Evolutionary conservation across 225 moss, liverwort and hornwort genomes (phyloP).

Genomic region (Polytrichum commune): DNA sequence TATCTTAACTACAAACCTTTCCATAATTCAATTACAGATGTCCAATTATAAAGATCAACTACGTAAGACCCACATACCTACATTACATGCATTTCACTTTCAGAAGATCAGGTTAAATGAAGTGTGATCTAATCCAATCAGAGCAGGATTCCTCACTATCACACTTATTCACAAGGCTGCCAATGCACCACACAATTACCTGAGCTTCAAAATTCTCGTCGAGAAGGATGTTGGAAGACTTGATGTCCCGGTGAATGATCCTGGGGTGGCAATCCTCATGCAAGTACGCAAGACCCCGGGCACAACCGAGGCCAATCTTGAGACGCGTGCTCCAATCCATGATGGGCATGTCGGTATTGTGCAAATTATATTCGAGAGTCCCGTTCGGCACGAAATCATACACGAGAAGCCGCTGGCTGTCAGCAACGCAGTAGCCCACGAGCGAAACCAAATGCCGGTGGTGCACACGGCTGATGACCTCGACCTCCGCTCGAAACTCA

Average conservation of each 20-base stretch:
- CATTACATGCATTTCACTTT: too few species aligned
- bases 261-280: slow-evolving; percentile 86
- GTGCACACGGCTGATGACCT: slow-evolving; percentile 47
- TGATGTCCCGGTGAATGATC: slow-evolving; percentile 85
- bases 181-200: slow-evolving; percentile 10
- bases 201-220: slow-evolving; percentile 77
- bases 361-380: slow-evolving; percentile 66
- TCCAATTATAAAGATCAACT: too few species aligned
- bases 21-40: too few species aligned
- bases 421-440: slow-evolving; percentile 79
- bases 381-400: slow-evolving; percentile 82
- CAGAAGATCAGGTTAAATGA: too few species aligned
- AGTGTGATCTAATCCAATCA: too few species aligned
- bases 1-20: too few species aligned
- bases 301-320: slow-evolving; percentile 72
- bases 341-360: slow-evolving; percentile 51
- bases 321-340: slow-evolving; percentile 77
- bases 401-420: slow-evolving; percentile 68
- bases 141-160: too few species aligned
- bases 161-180: too few species aligned
- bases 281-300: slow-evolving; percentile 75
- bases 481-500: slow-evolving; percentile 47
- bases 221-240: slow-evolving; percentile 78
- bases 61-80: too few species aligned
- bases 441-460: slow-evolving; percentile 80